Evolutionary conservation across 2,329 filamentous ascomycete genomes (phyloP).

Genomic region (Pseudofabraea citricarpa): DNA sequence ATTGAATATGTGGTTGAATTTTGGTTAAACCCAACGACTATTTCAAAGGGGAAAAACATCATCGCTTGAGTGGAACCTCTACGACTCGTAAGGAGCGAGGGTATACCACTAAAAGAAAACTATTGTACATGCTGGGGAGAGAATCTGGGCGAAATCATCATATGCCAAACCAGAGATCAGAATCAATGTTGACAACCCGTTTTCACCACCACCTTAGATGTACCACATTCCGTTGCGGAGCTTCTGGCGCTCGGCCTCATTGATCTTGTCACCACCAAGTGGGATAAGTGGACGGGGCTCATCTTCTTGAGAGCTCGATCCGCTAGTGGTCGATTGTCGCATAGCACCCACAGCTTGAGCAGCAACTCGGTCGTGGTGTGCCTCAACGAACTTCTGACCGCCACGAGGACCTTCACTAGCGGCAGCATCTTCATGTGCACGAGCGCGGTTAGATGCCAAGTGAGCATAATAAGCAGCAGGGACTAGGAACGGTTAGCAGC

Average conservation of each 20-base stretch:
- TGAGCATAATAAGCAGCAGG: slow-evolving; percentile 97
- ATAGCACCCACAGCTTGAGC: slow-evolving; percentile 3
- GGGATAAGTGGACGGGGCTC: slow-evolving; percentile 22
- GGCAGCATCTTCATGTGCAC: slow-evolving; percentile 59
- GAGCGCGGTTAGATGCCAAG: slow-evolving; percentile 75
- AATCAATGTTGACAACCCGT: too few relatives aligned
- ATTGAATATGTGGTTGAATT: too few relatives aligned
- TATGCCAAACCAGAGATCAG: too few relatives aligned
- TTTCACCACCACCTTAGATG: too few relatives aligned
- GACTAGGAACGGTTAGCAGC: slow-evolving; percentile 33
- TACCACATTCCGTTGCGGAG: not conserved
- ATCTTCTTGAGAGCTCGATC: slow-evolving; percentile 1
- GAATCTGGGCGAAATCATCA: too few relatives aligned
- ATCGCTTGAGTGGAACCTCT: too few relatives aligned
- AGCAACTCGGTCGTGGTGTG: slow-evolving; percentile 13
- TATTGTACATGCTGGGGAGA: too few relatives aligned
- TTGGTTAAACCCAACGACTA: too few relatives aligned
- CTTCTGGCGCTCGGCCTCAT: not conserved
- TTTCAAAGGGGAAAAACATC: too few relatives aligned
- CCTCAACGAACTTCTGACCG: slow-evolving; percentile 36
- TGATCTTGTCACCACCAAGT: slow-evolving; percentile 8
- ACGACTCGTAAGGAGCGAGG: too few relatives aligned
- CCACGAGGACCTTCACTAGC: slow-evolving; percentile 39
- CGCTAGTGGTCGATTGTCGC: slow-evolving; percentile 16
- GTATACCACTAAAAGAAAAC: too few relatives aligned